Conservation (phyloP, 2,329 filamentous ascomycete genomes). For the Fonsecaea pugnacius region DNA sequence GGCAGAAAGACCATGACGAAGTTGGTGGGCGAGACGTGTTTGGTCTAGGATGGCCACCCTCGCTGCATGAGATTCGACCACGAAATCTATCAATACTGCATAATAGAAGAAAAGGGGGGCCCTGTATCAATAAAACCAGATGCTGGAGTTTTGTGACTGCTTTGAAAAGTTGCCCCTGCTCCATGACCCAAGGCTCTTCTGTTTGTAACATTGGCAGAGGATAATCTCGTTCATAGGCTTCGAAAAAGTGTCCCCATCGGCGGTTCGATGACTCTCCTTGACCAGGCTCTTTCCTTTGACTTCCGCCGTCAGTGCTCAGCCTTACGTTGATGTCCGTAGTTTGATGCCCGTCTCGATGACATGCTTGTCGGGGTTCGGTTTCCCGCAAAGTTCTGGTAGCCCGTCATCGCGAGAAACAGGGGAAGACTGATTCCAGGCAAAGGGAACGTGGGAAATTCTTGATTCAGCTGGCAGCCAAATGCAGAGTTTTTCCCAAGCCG, state of each 20-base stretch:
- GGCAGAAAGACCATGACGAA: conserved; percentile 7
- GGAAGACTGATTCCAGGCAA: not conserved
- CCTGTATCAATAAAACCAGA: conserved; percentile 29
- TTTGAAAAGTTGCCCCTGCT: not conserved
- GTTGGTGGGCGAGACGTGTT: not conserved
- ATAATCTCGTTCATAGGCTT: not conserved
- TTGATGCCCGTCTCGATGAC: not conserved
- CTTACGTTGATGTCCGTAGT: not conserved
- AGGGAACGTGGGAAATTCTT: not conserved
- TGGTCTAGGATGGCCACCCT: conserved; percentile 3
- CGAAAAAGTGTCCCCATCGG: not conserved
- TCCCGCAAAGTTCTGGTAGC: not conserved
- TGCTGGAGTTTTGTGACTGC: conserved; percentile 2
- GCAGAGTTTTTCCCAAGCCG: not conserved
- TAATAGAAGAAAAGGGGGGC: conserved; percentile 29
- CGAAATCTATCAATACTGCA: conserved; percentile 30
- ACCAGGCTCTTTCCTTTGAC: not conserved
- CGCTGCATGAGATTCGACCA: not conserved
- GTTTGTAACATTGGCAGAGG: not conserved
- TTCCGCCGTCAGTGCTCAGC: not conserved
- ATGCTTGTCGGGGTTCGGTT: not conserved
- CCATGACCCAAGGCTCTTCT: not conserved
- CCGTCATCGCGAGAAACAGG: not conserved
- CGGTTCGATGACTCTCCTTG: not conserved
- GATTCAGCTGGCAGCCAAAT: not conserved